Evolutionary conservation across 192 early-diverging fungal genomes (phyloP), one percentile per base, ranked within the genome.

Genomic region (Coemansia reversa): DNA sequence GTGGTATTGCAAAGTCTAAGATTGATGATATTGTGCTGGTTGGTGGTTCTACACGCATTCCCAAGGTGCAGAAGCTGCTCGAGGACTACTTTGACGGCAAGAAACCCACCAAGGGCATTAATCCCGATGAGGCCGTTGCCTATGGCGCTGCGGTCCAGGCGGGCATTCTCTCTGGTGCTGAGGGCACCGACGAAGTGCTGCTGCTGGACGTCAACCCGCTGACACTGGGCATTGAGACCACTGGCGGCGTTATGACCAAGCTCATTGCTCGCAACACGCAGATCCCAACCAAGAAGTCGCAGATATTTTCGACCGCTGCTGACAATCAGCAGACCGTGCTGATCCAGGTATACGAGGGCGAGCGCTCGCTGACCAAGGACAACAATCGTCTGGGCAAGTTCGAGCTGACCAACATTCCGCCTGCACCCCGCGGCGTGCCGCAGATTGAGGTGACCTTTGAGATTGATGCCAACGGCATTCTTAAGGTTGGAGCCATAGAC

Each of bases 371-470:
- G 79, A 96, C 94, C 86, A 98, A 96, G 90, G 91, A 98, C 85
- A 98, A 98, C 92, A 94, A 98, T 86, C 82, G 90, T 30, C 90
- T 98, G 62, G 93, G 96, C 83, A 95, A 96, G 82, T 98, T 98
- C 68, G 96, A 98, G 75, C 88, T 98, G 48, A 94, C 86, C 75
- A 88, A 92, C 66, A 93, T 98, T 73, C 92, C 96, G 27, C 92
- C 96, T 64, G 86, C 94, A 29, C 94, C 94, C 54, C 93, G 94
- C 70, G 96, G 96, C 68, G 91, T 93, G 49, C 96, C 96, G 54
- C 96, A 98, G 85, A 93, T 98, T 54, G 96, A 98, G 76, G 95
- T 98, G 32, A 93, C 93, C 50, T 98, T 98, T 69, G 94, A 95
- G 74, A 87, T 98, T 66, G 92, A 97, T 75, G 92, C 88, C 58